phyloP scores from a whole-genome alignment of 768 basidiomycete species.

The Kwoniella pini region DNA sequence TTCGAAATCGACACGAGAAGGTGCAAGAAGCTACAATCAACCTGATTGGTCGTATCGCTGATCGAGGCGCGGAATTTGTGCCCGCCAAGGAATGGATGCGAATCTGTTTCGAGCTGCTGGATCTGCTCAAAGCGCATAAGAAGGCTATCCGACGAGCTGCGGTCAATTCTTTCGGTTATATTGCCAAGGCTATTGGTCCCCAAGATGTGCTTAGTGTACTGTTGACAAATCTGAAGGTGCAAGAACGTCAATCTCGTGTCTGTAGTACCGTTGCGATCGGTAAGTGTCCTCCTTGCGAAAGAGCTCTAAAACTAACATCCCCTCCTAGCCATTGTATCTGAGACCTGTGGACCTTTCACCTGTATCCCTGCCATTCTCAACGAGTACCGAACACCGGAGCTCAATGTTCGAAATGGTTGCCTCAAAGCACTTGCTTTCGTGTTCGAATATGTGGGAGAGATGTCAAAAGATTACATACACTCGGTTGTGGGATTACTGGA shows the following conservation, averaged over 20 bases:
- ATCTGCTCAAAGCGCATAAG: slow-evolving; percentile 97
- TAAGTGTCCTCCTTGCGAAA: slow-evolving; percentile 45
- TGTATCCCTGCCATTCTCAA: slow-evolving; percentile 98
- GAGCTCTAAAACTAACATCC: slow-evolving; percentile 6
- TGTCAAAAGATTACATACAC: slow-evolving; percentile 92
- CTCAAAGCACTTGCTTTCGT: slow-evolving; percentile 97
- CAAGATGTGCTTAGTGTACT: slow-evolving; percentile 96
- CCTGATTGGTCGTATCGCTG: slow-evolving; percentile 96
- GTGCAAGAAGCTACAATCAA: slow-evolving; percentile 99
- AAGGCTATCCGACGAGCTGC: slow-evolving; percentile 98
- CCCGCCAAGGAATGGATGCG: slow-evolving; percentile 99
- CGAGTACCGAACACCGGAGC: slow-evolving; percentile 96
- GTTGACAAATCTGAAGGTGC: slow-evolving; percentile 92
- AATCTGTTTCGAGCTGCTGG: slow-evolving; percentile 96
- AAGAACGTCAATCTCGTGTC: slow-evolving; percentile 98
- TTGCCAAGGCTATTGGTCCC: slow-evolving; percentile 98
- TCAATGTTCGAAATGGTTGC: slow-evolving; percentile 98
- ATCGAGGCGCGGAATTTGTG: slow-evolving; percentile 98
- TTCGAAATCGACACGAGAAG: slow-evolving; percentile 98
- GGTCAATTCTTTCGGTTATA: slow-evolving; percentile 99
- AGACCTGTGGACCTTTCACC: slow-evolving; percentile 68
- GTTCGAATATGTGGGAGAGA: slow-evolving; percentile 98
- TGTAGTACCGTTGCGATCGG: slow-evolving; percentile 97
- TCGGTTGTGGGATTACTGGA: slow-evolving; percentile 98
- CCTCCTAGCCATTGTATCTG: slow-evolving; percentile 60